A percentile compares a stretch with the other conserved stretches of the same genome.
Conservation (phyloP, 2,329 filamentous ascomycete species). For the Alternaria arbusti region DNA sequence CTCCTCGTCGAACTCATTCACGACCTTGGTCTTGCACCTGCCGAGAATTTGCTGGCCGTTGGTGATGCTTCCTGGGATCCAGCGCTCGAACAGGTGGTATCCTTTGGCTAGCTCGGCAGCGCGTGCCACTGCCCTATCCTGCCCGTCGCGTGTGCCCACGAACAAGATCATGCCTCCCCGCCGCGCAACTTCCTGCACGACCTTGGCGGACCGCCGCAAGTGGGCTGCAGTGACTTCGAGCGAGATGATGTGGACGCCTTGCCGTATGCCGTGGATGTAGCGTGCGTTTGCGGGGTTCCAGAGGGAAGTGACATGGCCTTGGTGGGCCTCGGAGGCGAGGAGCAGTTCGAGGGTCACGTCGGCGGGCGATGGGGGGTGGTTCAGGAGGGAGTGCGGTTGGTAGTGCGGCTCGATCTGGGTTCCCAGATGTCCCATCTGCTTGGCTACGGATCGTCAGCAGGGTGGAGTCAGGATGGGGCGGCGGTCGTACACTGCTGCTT, state of each 20-base stretch:
- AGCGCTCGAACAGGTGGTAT: conserved; percentile 90
- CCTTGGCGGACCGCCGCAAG: conserved; percentile 88
- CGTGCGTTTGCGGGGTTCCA: conserved; percentile 95
- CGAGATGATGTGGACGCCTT: conserved; percentile 91
- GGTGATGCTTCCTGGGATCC: conserved; percentile 90
- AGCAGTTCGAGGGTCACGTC: conserved; percentile 91
- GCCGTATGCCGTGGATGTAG: conserved; percentile 90
- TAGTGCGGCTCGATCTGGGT: conserved; percentile 60
- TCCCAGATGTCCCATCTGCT: conserved; percentile 48
- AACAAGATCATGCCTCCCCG: conserved; percentile 87
- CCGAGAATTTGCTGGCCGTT: conserved; percentile 91
- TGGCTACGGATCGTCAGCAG: conserved; percentile 35
- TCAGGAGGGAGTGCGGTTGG: conserved; percentile 69
- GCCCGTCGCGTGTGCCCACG: conserved; percentile 83
- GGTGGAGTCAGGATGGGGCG: neutral
- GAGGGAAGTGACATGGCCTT: conserved; percentile 86
- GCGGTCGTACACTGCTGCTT: conserved; percentile 48
- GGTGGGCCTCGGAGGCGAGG: conserved; percentile 56
- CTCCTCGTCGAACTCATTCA: conserved; percentile 75
- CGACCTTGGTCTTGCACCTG: conserved; percentile 71
- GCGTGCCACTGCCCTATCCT: conserved; percentile 79
- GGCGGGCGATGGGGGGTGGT: conserved; percentile 74
- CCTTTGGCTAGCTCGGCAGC: conserved; percentile 79
- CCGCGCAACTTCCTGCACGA: conserved; percentile 85
- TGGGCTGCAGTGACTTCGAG: conserved; percentile 88